Evolutionary conservation across 768 basidiomycete genomes (phyloP).

Genomic region (Lactarius quietus): DNA sequence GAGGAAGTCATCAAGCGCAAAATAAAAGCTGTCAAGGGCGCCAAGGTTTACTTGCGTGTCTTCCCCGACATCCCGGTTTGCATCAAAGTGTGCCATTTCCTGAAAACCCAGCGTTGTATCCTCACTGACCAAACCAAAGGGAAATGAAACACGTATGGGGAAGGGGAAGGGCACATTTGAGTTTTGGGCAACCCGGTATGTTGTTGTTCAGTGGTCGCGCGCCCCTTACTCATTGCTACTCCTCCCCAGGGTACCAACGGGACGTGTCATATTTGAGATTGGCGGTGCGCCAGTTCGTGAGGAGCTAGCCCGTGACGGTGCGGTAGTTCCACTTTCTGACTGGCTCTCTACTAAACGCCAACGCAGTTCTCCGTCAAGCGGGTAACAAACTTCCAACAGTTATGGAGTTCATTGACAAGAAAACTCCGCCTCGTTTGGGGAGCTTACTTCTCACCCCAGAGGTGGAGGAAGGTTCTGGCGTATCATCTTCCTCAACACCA

Average conservation of each 20-base stretch:
- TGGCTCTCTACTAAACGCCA: conserved; percentile 2
- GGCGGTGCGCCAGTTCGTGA: conserved; percentile 87
- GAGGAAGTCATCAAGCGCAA: conserved; percentile 88
- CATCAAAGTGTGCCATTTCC: conserved; percentile 65
- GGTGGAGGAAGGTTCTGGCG: not conserved
- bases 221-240: not conserved
- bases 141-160: conserved; percentile 99
- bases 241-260: conserved; percentile 68
- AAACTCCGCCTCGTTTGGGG: conserved; percentile 70
- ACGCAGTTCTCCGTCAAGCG: conserved; percentile 80
- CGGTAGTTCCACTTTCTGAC: conserved; percentile 26
- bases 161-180: conserved; percentile 99
- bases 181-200: conserved; percentile 91
- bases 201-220: conserved; percentile 2
- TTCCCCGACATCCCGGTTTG: conserved; percentile 98
- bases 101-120: not conserved
- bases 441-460: conserved; percentile 46
- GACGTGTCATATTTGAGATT: conserved; percentile 91
- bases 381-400: conserved; percentile 79
- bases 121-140: conserved; percentile 44
- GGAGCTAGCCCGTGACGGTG: conserved; percentile 90
- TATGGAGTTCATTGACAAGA: conserved; percentile 79
- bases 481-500: not conserved
- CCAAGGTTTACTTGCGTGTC: conserved; percentile 80
- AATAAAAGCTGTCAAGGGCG: conserved; percentile 85